Base-by-base conservation (phyloP, 345 rosid genomes). In the Aurinia saxatilis region DNA sequence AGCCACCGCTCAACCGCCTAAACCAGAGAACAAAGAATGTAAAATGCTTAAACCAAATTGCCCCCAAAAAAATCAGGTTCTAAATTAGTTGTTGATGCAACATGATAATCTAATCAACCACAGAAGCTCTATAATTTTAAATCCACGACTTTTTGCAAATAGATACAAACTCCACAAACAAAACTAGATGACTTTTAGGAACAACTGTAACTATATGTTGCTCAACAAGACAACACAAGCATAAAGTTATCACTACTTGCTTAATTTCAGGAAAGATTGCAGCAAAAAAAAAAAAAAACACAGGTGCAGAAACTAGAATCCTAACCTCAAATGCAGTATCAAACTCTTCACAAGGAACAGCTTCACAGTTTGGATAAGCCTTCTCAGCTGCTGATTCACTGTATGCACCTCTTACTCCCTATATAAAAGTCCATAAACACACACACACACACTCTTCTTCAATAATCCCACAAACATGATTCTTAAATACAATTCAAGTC, bases 321-420 rank as follows among this genome's bases (percentile, higher is more conserved):
- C n/a, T 75, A 35, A 90, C 99, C 74, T 87, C 82, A 68, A 93
- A 93, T 12, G 95, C 99, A 8, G 89, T 73, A n/a, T 93, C 99
- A 52, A 93, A 93, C 72, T 93, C 90, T 68, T 87, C 96, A 49
- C 97, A 93, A 0, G 99, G 97, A 70, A 93, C 99, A 9, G 97
- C 87, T 78, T 85, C 97, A 52, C 99, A 93, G 16, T 84, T 87
- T 1, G 96, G 97, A 63, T 90, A 90, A 3, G 96, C 97, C 83
- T 93, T 93, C 66, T 82, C 80, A 9, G 99, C 99, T 6, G 97
- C 99, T 18, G 95, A 81, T 59, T 93, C 99, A 50, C 97, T 93
- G 75, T 85, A 87, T 5, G 99, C 99, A 8, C 99, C 99, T 46
- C 77, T 75, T 67, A 85, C 90, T 50, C 99, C 99, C 99, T 93